Evolutionary conservation across 768 basidiomycete genomes (phyloP), one percentile per base, ranked within the genome.

Genomic region (Russula sp.): DNA sequence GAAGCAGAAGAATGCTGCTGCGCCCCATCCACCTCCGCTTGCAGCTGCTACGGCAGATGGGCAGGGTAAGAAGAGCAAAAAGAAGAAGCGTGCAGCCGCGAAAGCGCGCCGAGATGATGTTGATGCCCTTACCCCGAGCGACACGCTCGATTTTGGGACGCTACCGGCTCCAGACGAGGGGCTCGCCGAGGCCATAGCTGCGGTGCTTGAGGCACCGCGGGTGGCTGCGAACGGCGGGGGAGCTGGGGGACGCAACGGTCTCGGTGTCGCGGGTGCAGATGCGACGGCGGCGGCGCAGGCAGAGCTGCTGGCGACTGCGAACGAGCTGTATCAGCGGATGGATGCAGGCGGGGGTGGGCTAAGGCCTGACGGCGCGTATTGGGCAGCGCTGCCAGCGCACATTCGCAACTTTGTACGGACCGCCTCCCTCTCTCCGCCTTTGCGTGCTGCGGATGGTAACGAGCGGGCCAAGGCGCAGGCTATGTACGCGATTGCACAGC

Each of bases 401-500:
- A 80, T 88, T 64, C 81, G 85, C 71, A 84, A 81, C 66, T 89
- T 89, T 73, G 86, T 89, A 72, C 78, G 84, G 67, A 70, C 61
- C 69, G 73, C 73, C 69, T 70, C 69, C 67, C 66, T 72, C 69
- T 70, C 73, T 69, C 71, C 71, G 63, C 74, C 54, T 55, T 59
- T 61, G 51, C 62, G n/a, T 64, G 34, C 66, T 67, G 66, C 72
- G 64, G 60, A 72, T 76, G 75, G 76, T 71, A 67, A 72, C 67
- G 70, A 71, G 67, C 72, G 75, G 52, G 70, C 72, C 61, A 79
- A 85, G 78, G 81, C 83, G 62, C 79, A 82, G 75, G 82, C 83
- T 9, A 85, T 87, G 84, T 85, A 86, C 70, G 79, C 84, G 58
- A 83, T 86, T 66, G 87, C 87, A 40, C 86, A 87, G 69, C 84